These are phyloP conservation scores for Fomitopsis pinicola DNA, from an alignment of 1,284 basidiomycete genomes.

Conservation along the genomic window DNA sequence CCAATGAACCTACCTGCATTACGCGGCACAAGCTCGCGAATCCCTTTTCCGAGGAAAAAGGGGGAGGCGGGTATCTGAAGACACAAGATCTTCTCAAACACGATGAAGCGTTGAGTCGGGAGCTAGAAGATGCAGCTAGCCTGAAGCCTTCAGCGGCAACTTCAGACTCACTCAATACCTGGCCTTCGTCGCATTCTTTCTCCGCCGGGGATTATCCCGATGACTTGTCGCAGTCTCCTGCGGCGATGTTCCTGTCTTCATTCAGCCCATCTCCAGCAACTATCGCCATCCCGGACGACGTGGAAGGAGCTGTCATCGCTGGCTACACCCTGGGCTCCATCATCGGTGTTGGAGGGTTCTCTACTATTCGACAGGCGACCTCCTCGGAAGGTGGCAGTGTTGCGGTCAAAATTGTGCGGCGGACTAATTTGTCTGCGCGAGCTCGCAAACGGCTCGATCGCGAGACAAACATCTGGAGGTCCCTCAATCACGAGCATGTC, in stretches of 20 bases:
- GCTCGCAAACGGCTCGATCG: constrained; percentile 62
- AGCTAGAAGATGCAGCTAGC: background rate
- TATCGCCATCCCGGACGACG: constrained; percentile 37
- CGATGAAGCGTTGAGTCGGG: background rate
- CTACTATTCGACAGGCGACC: constrained; percentile 75
- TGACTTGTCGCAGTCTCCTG: constrained; percentile 51
- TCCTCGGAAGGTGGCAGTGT: constrained; percentile 65
- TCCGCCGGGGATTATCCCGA: constrained; percentile 15
- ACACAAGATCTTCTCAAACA: background rate
- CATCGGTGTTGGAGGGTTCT: constrained; percentile 84
- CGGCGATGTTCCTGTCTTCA: constrained; percentile 73
- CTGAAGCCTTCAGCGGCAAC: background rate
- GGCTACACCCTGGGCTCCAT: constrained; percentile 77
- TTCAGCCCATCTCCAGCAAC: constrained; percentile 45
- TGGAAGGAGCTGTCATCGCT: constrained; percentile 56
- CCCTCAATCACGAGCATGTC: constrained; percentile 73
- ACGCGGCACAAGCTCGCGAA: background rate
- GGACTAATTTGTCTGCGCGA: constrained; percentile 41
- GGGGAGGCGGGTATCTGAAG: background rate
- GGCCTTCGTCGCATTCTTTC: constrained; percentile 7
- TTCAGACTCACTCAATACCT: background rate
- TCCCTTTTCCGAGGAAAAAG: background rate
- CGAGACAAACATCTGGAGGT: constrained; percentile 79
- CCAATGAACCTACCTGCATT: constrained; percentile 1
- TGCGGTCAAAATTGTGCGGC: constrained; percentile 80